Evolutionary conservation across 805 yeast species (phyloP), one percentile per base, ranked within the genome.

Genomic region (Schwanniomyces pseudopolymorphus): DNA sequence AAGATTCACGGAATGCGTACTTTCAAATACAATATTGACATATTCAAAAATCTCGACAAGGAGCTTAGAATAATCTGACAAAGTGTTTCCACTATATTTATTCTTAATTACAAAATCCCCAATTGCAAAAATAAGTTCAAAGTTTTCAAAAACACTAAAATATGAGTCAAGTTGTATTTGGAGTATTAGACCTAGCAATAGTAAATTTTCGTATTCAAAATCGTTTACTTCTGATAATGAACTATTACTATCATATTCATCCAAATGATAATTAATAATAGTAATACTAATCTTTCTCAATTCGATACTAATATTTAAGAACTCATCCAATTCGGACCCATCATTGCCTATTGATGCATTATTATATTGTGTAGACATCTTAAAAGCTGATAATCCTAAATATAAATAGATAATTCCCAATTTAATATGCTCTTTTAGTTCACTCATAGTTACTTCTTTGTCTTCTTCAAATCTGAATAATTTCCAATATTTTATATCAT

Each of bases 1-100:
- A 11, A 68, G 54, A 53, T 76, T 80, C 33, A 80, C 73, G 1
- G 76, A 66, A 35, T 78, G 77, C 1, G 84, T 78, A 10, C 81
- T 71, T 47, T 64, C 72, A 55, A 64, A 79, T 44, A 75, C 70
- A 13, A 70, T 54, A 49, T 63, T 55, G 50, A 67, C 52, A 51
- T 59, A 66, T 47, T 50, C 62, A 57, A 75, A 68, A 25, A 56
- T 57, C 39, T 56, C 55, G 43, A 64, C 53, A 33, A 67, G 48
- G 24, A 58, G 58, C 14, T 58, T 60, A 3, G 67, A 55, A 21
- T 65, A 57, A 13, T 46, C 47, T 41, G 56, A 56, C 5, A 52
- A 42, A 19, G 55, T 55, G 25, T 60, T 60, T 24, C 58, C 58
- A 31, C 50, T 53, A 33, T 55, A 52, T 27, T 51, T 56, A 22